A percentile compares a stretch with the other conserved stretches of the same genome.
Evolutionary conservation across 129 eudicot species (phyloP).

Genomic region (Chrysanthemum lavandulifolium): DNA sequence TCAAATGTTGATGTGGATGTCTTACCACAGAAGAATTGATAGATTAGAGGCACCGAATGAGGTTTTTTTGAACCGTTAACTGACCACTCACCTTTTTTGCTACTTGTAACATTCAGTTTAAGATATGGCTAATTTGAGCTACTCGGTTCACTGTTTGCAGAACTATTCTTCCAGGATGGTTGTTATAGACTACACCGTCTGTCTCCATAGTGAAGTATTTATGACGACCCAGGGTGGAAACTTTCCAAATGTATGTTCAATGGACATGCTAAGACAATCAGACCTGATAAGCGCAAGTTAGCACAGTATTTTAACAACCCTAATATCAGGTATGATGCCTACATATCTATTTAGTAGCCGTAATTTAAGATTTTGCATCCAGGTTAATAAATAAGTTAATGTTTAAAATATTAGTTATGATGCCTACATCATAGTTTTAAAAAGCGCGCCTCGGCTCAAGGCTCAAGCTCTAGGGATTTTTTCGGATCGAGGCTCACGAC

Average conservation of each 20-base stretch:
- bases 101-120: neutral
- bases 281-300: slow-evolving; percentile 92
- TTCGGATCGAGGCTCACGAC: too few species aligned
- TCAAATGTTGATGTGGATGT: neutral
- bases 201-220: slow-evolving; percentile 98
- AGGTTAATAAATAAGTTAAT: too few species aligned
- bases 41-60: neutral
- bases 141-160: slow-evolving; percentile 44
- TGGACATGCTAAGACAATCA: slow-evolving; percentile 95
- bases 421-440: too few species aligned
- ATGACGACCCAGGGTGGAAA: slow-evolving; percentile 99
- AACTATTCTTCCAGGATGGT: slow-evolving; percentile 98
- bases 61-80: too few species aligned
- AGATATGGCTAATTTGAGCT: slow-evolving; percentile 1
- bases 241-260: slow-evolving; percentile 84
- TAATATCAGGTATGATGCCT: slow-evolving; percentile 63
- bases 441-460: too few species aligned
- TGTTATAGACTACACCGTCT: slow-evolving; percentile 96
- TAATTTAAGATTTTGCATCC: too few species aligned
- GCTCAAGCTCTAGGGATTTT: too few species aligned
- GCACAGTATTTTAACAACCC: slow-evolving; percentile 81
- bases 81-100: neutral
- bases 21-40: neutral
- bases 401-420: too few species aligned
- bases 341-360: too few species aligned